Percentiles rank a stretch among this genome's conserved stretches.
phyloP scores from a whole-genome alignment of 352 stramenopile genomes.

The Thraustotheca clavata region DNA sequence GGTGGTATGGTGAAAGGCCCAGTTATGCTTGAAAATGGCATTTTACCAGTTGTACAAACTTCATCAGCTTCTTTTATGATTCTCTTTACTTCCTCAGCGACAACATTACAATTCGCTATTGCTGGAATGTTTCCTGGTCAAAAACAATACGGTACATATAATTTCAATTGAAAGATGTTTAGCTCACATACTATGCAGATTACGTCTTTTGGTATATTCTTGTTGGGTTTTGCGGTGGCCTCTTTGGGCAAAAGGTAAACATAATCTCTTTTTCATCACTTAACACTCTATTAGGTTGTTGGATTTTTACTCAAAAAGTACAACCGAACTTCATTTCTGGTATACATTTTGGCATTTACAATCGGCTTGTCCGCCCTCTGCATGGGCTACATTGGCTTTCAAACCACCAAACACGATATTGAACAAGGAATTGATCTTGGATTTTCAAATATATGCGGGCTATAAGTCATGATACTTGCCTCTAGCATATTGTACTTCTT shows the following conservation, averaged over 20 bases:
- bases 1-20: constrained; percentile 95
- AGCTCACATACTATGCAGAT: constrained; percentile 64
- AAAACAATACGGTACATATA: constrained; percentile 59
- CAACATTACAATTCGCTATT: constrained; percentile 84
- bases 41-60: constrained; percentile 81
- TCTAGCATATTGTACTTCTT: too few species aligned
- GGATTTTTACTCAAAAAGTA: constrained; percentile 87
- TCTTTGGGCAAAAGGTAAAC: constrained; percentile 58
- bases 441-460: constrained; percentile 54
- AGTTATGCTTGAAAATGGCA: constrained; percentile 96
- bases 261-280: too few species aligned
- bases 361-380: constrained; percentile 61
- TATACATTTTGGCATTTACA: constrained; percentile 60
- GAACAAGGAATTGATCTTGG: constrained; percentile 49
- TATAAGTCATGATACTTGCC: too few species aligned
- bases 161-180: too few species aligned
- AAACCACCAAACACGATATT: constrained; percentile 48
- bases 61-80: constrained; percentile 91
- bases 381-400: constrained; percentile 60
- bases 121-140: constrained; percentile 66
- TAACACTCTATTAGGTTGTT: constrained; percentile 60
- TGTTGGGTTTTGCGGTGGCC: constrained; percentile 82
- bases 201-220: constrained; percentile 88
- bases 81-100: constrained; percentile 87
- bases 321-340: constrained; percentile 77